Base-by-base conservation (phyloP, 2,329 filamentous ascomycete genomes). In the Xylariaceae sp. region DNA sequence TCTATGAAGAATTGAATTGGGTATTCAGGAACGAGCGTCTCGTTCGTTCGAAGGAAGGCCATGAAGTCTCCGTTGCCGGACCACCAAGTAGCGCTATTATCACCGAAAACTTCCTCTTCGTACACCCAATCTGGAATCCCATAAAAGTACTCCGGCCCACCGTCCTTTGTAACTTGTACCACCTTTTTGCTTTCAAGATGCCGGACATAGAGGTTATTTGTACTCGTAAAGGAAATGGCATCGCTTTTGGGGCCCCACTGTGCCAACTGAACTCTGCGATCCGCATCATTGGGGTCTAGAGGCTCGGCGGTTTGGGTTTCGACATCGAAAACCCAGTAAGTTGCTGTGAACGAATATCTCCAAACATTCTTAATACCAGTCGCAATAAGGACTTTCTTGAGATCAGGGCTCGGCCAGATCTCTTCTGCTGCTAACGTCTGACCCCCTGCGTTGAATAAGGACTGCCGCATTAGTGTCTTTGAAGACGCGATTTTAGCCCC, bases 51-150 rank as follows among this genome's bases (percentile, higher is more conserved):
- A 58, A 99, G 78, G 73, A 96, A 99, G 19, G 95, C 92, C 56
- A 99, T 77, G 71, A 90, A 96, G 67, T 92, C 89, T 48, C 93
- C 95, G 71, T 96, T 91, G 31, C 88, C 83, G 29, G 92, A 94
- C 93, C 93, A 99, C 95, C 96, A 99, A 1, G 93, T 96, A 4
- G 91, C 94, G 60, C 85, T 91, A 65, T 91, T 90, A 1, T 85
- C 88, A 12, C 79, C 74, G 61, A 98, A 91, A 3, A 96, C 91
- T 73, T 96, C 92, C 63, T 84, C 82, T 71, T 96, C 92, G 68
- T 96, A 96, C 0, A 98, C 95, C 95, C 95, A 99, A 73, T 99
- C 96, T 0, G 95, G 95, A 17, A 97, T 86, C 16, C 95, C 95
- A 68, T 99, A 97, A 75, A 99, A 99, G 58, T 95, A 86, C 66